Evolutionary conservation across 352 stramenopile species (phyloP), one percentile per base, ranked within the genome.

Genomic region (Phytophthora cactorum): DNA sequence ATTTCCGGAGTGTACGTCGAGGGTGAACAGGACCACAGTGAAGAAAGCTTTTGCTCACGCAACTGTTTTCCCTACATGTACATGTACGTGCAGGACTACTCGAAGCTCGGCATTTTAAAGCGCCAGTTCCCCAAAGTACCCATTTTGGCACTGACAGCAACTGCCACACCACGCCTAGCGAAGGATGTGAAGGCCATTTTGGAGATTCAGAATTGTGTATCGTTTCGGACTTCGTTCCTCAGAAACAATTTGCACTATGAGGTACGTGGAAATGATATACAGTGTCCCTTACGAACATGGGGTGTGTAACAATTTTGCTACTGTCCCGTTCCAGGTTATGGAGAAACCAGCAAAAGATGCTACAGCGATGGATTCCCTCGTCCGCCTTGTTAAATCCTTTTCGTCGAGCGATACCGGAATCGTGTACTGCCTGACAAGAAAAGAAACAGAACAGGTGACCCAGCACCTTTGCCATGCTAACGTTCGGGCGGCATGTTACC

Each of bases 201-300:
- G 12, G 82, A 86, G 74, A 96, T 89, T 68, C 77, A 72, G 51
- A 79, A 78, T 44, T 95, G 77, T 32, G 66, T 82, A 4, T 97
- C 97, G 64, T 98, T 98, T 70, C 78, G 90, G 56, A 96, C 84
- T 28, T 95, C 90, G 25, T 97, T 97, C 44, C 91, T 98, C 62
- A 75, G 94, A 39, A 84, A 84, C 2, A 98, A 98, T 72, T 72
- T 98, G 8, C 85, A 79, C 17, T 98, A 98, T 66, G 88, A 89
- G 62, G 79, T 98, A 63, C 7, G 65, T 22, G 32, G 83, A 90
- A 51, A 52, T 36, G 4, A 32, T n/a, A 43, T 12, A 17, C 10
- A 12, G 12, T 43, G 8, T 55, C 28, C 29, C 17, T 28, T 15
- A 38, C 9, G 17, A 66, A 27, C 10, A 38, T 15, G 22, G 22